phyloP scores from a whole-genome alignment of 1,284 basidiomycete species.

The Puccinia triticina region DNA sequence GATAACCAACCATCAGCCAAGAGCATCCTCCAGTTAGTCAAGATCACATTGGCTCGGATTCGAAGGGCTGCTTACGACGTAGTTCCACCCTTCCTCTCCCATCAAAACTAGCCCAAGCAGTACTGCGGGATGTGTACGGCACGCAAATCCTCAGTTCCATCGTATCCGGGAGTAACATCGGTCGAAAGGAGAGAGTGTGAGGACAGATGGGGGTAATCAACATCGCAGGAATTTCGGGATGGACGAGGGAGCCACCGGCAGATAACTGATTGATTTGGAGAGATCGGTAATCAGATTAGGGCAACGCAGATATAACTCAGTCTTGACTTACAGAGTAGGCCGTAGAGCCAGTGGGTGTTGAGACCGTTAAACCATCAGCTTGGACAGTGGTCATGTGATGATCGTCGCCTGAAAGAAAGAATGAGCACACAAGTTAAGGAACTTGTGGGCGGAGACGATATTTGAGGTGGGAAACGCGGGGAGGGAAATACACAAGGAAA shows the following conservation, averaged over 20 bases:
- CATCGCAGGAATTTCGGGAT: constrained; percentile 95
- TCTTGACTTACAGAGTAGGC: constrained; percentile 79
- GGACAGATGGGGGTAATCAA: constrained; percentile 98
- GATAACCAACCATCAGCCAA: background rate
- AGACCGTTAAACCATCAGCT: constrained; percentile 92
- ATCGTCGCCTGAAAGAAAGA: constrained; percentile 76
- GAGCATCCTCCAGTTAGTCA: background rate
- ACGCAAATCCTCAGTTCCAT: constrained; percentile 99
- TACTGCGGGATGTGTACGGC: constrained; percentile 95
- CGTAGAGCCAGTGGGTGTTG: constrained; percentile 96
- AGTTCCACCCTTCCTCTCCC: constrained; percentile 94
- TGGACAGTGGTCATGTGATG: constrained; percentile 99
- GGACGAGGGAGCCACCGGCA: constrained; percentile 94
- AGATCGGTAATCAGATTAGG: background rate
- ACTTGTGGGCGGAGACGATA: background rate
- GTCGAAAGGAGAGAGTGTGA: constrained; percentile 96
- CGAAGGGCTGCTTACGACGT: constrained; percentile 64
- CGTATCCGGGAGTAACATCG: constrained; percentile 96
- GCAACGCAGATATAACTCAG: background rate
- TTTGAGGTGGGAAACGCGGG: background rate
- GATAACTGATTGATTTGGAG: constrained; percentile 71
- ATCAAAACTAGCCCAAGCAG: constrained; percentile 98
- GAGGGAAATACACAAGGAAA: constrained; percentile 1
- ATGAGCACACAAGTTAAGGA: background rate
- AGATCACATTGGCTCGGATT: background rate